Evolutionary conservation across 1,284 basidiomycete genomes (phyloP).

Genomic region (Takashimella tepidaria): DNA sequence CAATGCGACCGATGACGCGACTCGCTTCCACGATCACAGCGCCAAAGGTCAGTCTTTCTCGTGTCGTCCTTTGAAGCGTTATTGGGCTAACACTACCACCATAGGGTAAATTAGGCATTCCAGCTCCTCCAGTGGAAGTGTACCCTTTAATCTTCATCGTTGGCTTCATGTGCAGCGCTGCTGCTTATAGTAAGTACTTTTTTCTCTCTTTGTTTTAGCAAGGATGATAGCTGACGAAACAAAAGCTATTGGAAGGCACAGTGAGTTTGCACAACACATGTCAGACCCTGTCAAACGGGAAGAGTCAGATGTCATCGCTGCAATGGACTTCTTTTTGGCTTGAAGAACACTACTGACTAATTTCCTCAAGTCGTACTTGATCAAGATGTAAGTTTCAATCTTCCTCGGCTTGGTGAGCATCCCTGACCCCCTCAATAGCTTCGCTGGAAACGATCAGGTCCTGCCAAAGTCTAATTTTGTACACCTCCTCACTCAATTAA

Average conservation of each 20-base stretch:
- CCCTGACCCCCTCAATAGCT: too few species aligned
- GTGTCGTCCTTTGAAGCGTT: too few species aligned
- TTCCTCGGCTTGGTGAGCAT: too few species aligned
- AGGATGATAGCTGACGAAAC: background rate
- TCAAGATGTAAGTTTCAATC: background rate
- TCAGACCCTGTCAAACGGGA: background rate
- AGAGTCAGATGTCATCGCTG: background rate
- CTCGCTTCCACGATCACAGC: too few species aligned
- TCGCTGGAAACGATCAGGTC: background rate
- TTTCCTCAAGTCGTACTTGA: background rate
- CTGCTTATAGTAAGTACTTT: background rate
- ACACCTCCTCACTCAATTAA: too few species aligned
- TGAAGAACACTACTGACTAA: background rate
- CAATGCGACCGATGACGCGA: too few species aligned
- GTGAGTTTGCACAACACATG: background rate
- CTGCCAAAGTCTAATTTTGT: too few species aligned
- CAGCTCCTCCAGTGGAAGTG: background rate
- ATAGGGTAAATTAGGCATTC: background rate
- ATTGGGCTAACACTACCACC: too few species aligned
- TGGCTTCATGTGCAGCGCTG: background rate
- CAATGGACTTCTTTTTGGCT: background rate
- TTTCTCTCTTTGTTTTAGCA: too few species aligned
- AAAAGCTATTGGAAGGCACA: background rate
- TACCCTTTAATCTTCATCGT: background rate
- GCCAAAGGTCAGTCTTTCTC: too few species aligned